Evolutionary conservation across 1,284 basidiomycete species (phyloP), one percentile per base, ranked within the genome.

Genomic region (Tilletia caries): DNA sequence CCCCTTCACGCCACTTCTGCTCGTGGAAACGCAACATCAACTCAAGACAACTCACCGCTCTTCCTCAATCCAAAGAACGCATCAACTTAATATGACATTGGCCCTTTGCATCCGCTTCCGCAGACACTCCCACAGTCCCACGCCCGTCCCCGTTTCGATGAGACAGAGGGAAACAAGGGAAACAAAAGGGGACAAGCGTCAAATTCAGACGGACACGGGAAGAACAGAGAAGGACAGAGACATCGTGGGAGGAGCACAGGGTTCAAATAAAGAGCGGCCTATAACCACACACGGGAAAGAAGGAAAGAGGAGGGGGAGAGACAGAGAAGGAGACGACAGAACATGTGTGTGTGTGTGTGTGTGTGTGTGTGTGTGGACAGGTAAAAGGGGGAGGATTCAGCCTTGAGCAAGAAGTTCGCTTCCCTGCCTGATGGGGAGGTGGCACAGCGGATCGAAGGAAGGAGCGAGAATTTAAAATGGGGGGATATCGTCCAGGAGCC

Each of bases 401-500:
- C 15, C 37, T n/a, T n/a, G n/a, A n/a, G n/a, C n/a, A n/a, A n/a
- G n/a, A n/a, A n/a, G n/a, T n/a, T n/a, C n/a, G n/a, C n/a, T n/a
- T n/a, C n/a, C n/a, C n/a, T n/a, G n/a, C n/a, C n/a, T n/a, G n/a
- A n/a, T n/a, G 18, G 12, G 43, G 52, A 18, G 33, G 33, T n/a
- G 18, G 64, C 43, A 41, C 46, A 8, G 25, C 58, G 37, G 64
- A 29, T 54, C 25, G 46, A 68, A 52, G 32, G 64, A 60, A 18
- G 29, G 64, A 70, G 33, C 50, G 66, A n/a, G 33, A 10, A 29
- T 25, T 8, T 23, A 65, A 15, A 20, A 41, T 10, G 29, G 54
- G 68, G 64, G 73, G 74, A 25, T 91, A 90, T 85, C 91, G 92
- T 48, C 90, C 90, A 80, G 93, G 91, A 75, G 94, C 91, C 86